phyloP scores from a whole-genome alignment of 495 filamentous ascomycete species.

The Jackrogersella multiformis region DNA sequence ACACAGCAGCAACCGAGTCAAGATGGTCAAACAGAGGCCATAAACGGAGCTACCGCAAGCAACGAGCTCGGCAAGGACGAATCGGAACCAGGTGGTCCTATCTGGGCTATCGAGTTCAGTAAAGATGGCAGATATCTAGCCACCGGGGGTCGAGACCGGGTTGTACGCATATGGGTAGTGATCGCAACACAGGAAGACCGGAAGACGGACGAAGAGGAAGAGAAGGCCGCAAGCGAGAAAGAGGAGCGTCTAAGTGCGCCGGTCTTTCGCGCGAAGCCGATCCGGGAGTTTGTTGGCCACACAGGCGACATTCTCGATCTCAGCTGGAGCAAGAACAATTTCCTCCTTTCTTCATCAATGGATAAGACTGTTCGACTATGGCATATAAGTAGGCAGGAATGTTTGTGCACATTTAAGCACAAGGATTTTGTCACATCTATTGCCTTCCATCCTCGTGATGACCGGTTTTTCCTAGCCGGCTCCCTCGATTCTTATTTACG shows the following conservation, averaged over 20 bases:
- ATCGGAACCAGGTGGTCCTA: conserved; percentile 62
- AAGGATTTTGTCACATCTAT: conserved; percentile 96
- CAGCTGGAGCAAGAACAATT: conserved; percentile 99
- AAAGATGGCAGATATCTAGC: conserved; percentile 93
- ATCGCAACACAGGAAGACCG: conserved; percentile 85
- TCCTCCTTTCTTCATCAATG: conserved; percentile 95
- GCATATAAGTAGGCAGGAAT: conserved; percentile 87
- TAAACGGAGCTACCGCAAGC: conserved; percentile 52
- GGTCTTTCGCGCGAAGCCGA: conserved; percentile 83
- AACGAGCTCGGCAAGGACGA: conserved; percentile 40
- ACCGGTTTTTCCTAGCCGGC: conserved; percentile 95
- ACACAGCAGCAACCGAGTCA: conserved; percentile 46
- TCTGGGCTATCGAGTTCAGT: conserved; percentile 94
- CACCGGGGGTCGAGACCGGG: conserved; percentile 84
- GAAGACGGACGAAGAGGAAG: conserved; percentile 72
- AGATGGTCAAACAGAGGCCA: conserved; percentile 32
- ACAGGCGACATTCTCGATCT: conserved; percentile 87
- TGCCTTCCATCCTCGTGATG: conserved; percentile 92
- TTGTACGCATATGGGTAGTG: conserved; percentile 91
- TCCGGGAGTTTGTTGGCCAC: conserved; percentile 85
- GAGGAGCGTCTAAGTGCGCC: conserved; percentile 82
- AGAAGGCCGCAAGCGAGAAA: conserved; percentile 63
- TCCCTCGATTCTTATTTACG: conserved; percentile 91
- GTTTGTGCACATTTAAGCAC: conserved; percentile 95
- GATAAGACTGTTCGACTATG: conserved; percentile 97